phyloP scores from a whole-genome alignment of 441 rosid species.

The Corymbia citriodora region DNA sequence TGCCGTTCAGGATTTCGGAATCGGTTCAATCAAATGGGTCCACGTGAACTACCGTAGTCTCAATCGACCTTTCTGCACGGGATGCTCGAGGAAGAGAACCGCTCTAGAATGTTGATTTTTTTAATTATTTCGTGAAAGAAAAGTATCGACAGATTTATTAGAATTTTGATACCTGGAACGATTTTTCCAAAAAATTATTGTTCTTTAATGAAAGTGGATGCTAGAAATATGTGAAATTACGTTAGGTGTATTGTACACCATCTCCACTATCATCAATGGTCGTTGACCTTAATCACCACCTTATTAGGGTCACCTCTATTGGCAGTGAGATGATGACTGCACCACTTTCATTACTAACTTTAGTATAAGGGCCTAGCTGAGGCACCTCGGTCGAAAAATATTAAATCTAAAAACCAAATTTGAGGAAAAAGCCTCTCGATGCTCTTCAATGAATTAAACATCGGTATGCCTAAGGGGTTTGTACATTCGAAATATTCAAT shows the following conservation, averaged over 20 bases:
- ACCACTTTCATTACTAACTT: background rate
- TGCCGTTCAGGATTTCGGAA: background rate
- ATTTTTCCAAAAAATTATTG: background rate
- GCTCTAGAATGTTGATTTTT: background rate
- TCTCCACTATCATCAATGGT: background rate
- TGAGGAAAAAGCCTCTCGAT: background rate
- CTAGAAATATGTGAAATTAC: background rate
- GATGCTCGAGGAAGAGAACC: background rate
- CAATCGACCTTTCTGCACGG: background rate
- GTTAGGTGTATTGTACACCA: background rate
- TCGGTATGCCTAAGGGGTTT: too few species aligned
- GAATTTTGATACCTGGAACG: background rate
- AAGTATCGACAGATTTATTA: background rate
- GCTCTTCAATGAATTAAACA: background rate
- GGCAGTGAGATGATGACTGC: background rate
- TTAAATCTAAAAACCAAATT: background rate
- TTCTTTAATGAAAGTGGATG: background rate
- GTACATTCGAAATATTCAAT: background rate
- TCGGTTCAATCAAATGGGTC: background rate
- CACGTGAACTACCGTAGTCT: fast-evolving
- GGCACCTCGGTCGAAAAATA: background rate
- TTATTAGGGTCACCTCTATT: background rate
- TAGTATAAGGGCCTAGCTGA: background rate
- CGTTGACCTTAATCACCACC: background rate
- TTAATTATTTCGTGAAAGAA: background rate